Conservation (phyloP, 345 rosid species). For the Moricandia moricandioides region DNA sequence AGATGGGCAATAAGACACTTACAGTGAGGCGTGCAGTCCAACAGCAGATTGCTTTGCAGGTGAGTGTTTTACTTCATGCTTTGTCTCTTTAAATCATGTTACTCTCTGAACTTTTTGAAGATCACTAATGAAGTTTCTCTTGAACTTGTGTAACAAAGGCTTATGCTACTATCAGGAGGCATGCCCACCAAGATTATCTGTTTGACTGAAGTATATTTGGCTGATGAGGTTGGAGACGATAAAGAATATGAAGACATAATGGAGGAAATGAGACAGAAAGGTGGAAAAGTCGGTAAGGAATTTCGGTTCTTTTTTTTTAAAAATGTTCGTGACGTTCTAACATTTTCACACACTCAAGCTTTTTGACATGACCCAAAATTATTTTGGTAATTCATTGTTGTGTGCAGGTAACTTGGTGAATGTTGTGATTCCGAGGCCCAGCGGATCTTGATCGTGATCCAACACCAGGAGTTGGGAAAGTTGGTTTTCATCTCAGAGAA, state of each 20-base stretch:
- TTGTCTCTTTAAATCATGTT: too few relatives aligned
- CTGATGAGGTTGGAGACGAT: constrained; percentile 71
- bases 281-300: constrained; percentile 67
- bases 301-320: constrained; percentile 45
- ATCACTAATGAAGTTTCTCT: background rate
- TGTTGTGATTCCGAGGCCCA: constrained; percentile 76
- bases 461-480: constrained; percentile 62
- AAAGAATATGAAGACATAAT: constrained; percentile 89
- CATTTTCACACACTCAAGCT: constrained; percentile 24
- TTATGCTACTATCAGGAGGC: constrained; percentile 72
- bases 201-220: constrained; percentile 79
- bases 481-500: background rate
- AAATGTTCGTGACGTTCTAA: constrained; percentile 39
- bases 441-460: constrained; percentile 42
- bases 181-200: constrained; percentile 79
- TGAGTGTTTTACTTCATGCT: background rate
- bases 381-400: constrained; percentile 34
- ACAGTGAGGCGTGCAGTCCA: too few relatives aligned
- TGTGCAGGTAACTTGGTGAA: constrained; percentile 71
- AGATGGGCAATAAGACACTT: too few relatives aligned
- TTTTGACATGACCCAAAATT: background rate
- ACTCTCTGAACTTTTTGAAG: background rate
- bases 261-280: constrained; percentile 91
- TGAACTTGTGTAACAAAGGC: constrained; percentile 49
- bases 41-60: background rate